phyloP scores from a whole-genome alignment of 139 green algal species.

The Coelastrella sp. region DNA sequence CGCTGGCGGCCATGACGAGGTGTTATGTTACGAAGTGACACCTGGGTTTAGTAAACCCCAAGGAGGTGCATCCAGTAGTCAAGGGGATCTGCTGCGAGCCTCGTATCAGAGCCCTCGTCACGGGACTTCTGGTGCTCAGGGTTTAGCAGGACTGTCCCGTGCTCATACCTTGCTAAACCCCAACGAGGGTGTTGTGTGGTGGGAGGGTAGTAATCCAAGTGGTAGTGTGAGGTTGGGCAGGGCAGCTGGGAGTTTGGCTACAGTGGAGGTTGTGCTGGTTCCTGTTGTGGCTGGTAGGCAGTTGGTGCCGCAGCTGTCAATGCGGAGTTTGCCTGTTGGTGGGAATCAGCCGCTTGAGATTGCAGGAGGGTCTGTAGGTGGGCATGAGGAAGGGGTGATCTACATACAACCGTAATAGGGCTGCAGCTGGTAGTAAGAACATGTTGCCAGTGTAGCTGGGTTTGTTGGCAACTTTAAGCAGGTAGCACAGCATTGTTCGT shows the following conservation, averaged over 20 bases:
- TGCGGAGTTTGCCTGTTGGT: background rate
- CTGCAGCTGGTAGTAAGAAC: no score
- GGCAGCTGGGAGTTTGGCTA: background rate
- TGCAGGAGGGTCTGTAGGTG: background rate
- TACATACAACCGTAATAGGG: background rate
- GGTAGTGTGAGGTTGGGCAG: slow-evolving; percentile 31
- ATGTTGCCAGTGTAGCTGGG: no score
- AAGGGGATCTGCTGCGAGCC: background rate
- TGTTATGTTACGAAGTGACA: slow-evolving; percentile 18
- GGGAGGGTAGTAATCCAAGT: background rate
- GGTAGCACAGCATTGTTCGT: no score
- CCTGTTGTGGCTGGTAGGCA: background rate
- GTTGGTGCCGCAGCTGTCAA: background rate
- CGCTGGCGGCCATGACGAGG: background rate
- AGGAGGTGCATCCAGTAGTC: background rate
- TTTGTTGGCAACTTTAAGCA: no score
- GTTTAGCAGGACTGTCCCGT: background rate
- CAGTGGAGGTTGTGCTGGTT: slow-evolving; percentile 38
- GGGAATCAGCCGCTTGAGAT: background rate
- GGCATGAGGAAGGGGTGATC: background rate
- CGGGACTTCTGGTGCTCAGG: background rate
- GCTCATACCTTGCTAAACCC: background rate
- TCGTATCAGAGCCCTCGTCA: no score
- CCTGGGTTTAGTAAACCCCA: background rate
- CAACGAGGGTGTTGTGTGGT: background rate